phyloP scores from a whole-genome alignment of 208 protist species.

The Novymonas esmeraldas region DNA sequence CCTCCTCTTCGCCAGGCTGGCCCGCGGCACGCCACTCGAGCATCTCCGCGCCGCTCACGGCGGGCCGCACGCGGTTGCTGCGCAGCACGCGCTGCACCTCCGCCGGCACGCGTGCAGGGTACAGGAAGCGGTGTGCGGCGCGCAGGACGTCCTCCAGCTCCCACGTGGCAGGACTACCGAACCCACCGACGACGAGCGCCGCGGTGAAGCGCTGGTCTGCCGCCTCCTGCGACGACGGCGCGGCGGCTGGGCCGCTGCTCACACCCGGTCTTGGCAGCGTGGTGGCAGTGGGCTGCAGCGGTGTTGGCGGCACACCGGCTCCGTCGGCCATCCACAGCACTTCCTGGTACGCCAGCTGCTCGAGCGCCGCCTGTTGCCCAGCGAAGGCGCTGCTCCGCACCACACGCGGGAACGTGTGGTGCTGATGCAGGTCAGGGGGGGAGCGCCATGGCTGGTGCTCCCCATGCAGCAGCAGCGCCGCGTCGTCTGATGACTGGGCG shows the following conservation, averaged over 20 bases:
- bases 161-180: slow-evolving; percentile 9
- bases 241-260: too few species aligned
- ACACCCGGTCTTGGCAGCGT: too few species aligned
- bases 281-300: too few species aligned
- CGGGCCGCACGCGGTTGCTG: slow-evolving; percentile 10
- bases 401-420: slow-evolving; percentile 17
- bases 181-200: slow-evolving; percentile 8
- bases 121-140: slow-evolving; percentile 14
- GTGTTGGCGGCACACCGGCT: not conserved
- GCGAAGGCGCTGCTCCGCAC: slow-evolving; percentile 31
- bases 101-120: slow-evolving; percentile 9
- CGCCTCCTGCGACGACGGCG: slow-evolving; percentile 5
- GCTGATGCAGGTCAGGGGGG: slow-evolving; percentile 9
- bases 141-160: slow-evolving; percentile 6
- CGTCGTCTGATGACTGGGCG: not conserved
- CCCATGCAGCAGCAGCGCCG: not conserved
- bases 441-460: slow-evolving; percentile 18
- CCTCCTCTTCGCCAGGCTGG: not conserved
- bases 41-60: slow-evolving; percentile 23
- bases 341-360: slow-evolving; percentile 18
- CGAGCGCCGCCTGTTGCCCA: slow-evolving; percentile 15
- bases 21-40: not conserved
- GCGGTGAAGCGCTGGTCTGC: slow-evolving; percentile 14
- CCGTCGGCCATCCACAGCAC: slow-evolving; percentile 13
- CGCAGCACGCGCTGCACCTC: slow-evolving; percentile 15